These are phyloP conservation scores for Fusarium oxysporum DNA, from an alignment of 2,329 filamentous ascomycete genomes.

Conservation along the genomic window DNA sequence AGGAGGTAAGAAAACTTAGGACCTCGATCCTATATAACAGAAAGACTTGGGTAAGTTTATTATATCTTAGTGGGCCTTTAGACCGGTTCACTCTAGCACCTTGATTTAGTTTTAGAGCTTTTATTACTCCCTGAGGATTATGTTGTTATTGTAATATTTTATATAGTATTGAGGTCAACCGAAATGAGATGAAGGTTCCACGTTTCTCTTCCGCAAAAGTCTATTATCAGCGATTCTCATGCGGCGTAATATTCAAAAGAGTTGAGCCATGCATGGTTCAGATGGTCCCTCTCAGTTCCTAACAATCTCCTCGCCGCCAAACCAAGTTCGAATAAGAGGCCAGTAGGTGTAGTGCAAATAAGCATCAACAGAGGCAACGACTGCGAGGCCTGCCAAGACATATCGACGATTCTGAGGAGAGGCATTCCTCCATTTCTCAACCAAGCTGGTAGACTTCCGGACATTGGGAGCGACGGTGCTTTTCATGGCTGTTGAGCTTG, in stretches of 20 bases:
- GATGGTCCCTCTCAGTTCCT: background rate
- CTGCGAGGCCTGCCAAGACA: constrained; percentile 33
- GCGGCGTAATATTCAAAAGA: no score
- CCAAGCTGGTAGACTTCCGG: background rate
- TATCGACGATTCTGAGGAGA: constrained; percentile 45
- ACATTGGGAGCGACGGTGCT: constrained; percentile 11
- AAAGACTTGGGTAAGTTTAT: background rate
- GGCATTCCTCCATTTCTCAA: constrained; percentile 45
- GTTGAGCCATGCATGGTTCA: background rate
- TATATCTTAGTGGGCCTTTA: background rate
- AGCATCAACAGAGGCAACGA: constrained; percentile 39
- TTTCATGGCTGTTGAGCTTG: constrained; percentile 31
- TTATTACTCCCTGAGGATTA: no score
- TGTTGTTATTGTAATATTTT: background rate
- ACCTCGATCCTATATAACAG: background rate
- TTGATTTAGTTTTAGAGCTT: background rate
- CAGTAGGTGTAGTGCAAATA: constrained; percentile 47
- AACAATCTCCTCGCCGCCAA: background rate
- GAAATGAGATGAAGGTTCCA: background rate
- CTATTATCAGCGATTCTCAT: background rate
- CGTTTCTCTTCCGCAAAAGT: background rate
- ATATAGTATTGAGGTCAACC: background rate
- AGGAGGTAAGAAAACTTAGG: background rate
- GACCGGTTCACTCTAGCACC: background rate
- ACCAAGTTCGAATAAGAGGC: constrained; percentile 31